Percentiles rank a stretch among this genome's conserved stretches.
These are phyloP conservation scores for Lasiosphaeria ovina DNA, from an alignment of 495 filamentous ascomycete genomes.

Conservation along the genomic window DNA sequence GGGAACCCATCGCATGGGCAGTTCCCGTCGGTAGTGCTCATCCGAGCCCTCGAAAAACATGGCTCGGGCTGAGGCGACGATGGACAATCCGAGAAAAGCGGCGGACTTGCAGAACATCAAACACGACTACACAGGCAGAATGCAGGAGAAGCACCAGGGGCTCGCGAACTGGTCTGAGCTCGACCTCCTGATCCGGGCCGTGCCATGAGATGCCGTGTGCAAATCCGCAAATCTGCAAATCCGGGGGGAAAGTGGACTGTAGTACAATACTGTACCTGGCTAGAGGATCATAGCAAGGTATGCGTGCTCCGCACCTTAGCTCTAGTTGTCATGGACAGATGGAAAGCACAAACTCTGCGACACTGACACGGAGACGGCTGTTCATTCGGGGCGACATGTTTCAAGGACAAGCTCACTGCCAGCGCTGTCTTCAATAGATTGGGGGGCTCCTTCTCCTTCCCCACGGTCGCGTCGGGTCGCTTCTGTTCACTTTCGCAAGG, in stretches of 20 bases:
- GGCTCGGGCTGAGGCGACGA: not conserved
- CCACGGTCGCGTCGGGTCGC: not conserved
- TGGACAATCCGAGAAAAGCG: not conserved
- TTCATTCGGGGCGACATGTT: slow-evolving; percentile 4
- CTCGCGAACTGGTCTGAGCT: slow-evolving; percentile 3
- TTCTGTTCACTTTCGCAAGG: not conserved
- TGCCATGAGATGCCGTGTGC: not conserved
- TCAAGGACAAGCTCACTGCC: not conserved
- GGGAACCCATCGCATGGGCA: no score
- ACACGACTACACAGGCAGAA: slow-evolving; percentile 6
- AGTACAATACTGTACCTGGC: slow-evolving; percentile 3
- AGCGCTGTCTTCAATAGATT: not conserved
- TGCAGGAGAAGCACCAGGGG: slow-evolving; percentile 1
- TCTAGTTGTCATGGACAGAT: no score
- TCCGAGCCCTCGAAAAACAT: no score
- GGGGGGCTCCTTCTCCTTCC: not conserved
- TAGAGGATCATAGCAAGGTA: no score
- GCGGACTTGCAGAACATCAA: slow-evolving; percentile 17
- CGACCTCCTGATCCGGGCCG: not conserved
- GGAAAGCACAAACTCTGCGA: slow-evolving; percentile 6
- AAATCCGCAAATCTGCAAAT: slow-evolving; percentile 10
- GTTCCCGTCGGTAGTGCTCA: no score
- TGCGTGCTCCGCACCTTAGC: no score
- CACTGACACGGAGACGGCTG: slow-evolving; percentile 8
- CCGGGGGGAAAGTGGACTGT: slow-evolving; percentile 12